Percentiles rank a stretch among this genome's conserved stretches.
phyloP scores from a whole-genome alignment of 1,139 yeast species.

The Suhomyces wounanorum region DNA sequence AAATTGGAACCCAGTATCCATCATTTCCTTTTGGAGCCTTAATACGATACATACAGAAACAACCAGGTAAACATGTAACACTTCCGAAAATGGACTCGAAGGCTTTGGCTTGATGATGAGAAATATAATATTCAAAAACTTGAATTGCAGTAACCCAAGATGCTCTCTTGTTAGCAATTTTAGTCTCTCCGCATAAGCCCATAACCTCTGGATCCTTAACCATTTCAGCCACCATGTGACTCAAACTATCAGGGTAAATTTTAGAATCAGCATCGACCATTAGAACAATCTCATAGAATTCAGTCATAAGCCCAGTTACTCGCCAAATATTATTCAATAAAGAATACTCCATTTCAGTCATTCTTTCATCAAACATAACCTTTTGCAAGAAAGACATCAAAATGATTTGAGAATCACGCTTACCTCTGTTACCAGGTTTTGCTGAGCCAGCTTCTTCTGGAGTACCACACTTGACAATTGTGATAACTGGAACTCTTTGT shows the following conservation, averaged over 20 bases:
- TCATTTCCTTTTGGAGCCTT: conserved; percentile 89
- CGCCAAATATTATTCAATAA: conserved; percentile 79
- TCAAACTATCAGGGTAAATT: conserved; percentile 85
- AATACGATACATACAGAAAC: conserved; percentile 94
- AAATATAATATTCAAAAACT: conserved; percentile 92
- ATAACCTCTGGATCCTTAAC: conserved; percentile 85
- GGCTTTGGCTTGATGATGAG: conserved; percentile 96
- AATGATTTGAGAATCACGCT: conserved; percentile 94
- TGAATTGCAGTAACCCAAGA: conserved; percentile 96
- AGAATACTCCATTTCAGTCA: conserved; percentile 91
- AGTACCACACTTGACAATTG: conserved; percentile 91
- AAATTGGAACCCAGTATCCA: conserved; percentile 95
- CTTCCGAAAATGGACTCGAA: conserved; percentile 96
- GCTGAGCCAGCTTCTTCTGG: conserved; percentile 74
- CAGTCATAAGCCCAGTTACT: conserved; percentile 86
- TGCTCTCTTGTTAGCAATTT: conserved; percentile 80
- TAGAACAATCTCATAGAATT: conserved; percentile 77
- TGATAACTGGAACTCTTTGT: conserved; percentile 82
- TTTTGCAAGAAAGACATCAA: conserved; percentile 91
- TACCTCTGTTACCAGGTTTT: conserved; percentile 98
- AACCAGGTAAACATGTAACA: conserved; percentile 97
- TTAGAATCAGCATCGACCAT: conserved; percentile 99
- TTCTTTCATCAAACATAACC: conserved; percentile 92
- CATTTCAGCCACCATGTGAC: conserved; percentile 93
- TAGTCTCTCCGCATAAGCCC: conserved; percentile 98